Evolutionary conservation across 345 rosid species (phyloP), one percentile per base, ranked within the genome.

Genomic region (Populus deltoides): DNA sequence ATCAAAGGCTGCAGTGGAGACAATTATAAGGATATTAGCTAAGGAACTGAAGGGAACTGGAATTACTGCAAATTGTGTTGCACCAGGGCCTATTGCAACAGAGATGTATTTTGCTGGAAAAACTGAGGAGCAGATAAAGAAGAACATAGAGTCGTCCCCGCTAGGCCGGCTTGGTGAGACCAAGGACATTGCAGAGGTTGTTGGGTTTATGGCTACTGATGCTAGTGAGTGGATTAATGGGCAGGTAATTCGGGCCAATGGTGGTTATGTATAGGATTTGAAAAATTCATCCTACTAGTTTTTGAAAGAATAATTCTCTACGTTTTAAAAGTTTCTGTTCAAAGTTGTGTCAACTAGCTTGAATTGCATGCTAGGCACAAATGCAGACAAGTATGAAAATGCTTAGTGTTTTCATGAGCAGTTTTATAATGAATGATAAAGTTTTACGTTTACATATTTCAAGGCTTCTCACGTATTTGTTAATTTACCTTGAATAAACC

Each of bases 1-100:
- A 17, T 79, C 89, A 1, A 86, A 86, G 70, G 83, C 83, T 27
- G 89, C 87, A 5, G 84, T 80, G 11, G 89, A 86, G 79, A 71
- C 79, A 17, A 77, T 82, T 81, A 35, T 76, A n/a, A 84, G 74
- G 80, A 75, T 84, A 43, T 79, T 81, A 0, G 87, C 81, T 0
- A 84, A 86, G 75, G 87, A 86, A 45, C 82, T 86, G 22, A 80
- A 84, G 41, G 87, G 89, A 29, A 82, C 84, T 18, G 71, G 77
- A 57, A 84, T 86, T 25, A 86, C 89, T 11, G 84, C 73, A 17
- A 86, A 86, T 25, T 84, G 87, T 8, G 77, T 84, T 22, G 89
- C 84, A 5, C 87, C 87, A 8, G 89, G 89, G 35, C 89, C 84
- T 2, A 36, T 76, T 22, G 85, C 86, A 9, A 84, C 85, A 1